Evolutionary conservation across 768 basidiomycete genomes (phyloP).

Genomic region (Calocera viscosa): DNA sequence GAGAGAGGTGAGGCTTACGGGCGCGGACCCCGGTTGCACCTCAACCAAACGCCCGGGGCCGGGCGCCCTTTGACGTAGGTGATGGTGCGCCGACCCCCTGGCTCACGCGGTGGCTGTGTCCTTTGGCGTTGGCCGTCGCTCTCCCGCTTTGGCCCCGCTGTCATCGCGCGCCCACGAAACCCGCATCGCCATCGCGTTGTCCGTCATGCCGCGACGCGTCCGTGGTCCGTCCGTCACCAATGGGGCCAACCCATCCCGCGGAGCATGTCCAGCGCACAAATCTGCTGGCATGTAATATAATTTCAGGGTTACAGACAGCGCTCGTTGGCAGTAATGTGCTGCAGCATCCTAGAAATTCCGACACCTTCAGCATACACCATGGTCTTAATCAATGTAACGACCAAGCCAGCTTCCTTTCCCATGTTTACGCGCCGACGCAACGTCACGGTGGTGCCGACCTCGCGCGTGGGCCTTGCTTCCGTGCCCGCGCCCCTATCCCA

Average conservation of each 20-base stretch:
- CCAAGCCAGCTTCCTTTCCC: background rate
- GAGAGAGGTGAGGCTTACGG: background rate
- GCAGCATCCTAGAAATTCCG: background rate
- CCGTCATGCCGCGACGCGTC: conserved; percentile 2
- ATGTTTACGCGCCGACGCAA: background rate
- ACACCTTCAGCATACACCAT: background rate
- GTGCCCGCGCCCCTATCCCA: background rate
- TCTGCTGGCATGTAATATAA: background rate
- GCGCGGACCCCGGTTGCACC: background rate
- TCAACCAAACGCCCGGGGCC: background rate
- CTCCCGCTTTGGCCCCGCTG: background rate
- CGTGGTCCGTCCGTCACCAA: background rate
- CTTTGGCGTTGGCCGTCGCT: background rate
- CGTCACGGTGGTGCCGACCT: background rate
- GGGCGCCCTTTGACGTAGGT: background rate
- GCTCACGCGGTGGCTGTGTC: background rate
- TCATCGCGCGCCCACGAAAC: background rate
- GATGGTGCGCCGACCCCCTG: background rate
- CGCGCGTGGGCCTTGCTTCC: background rate
- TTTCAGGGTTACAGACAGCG: background rate
- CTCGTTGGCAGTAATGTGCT: background rate
- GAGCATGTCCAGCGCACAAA: background rate
- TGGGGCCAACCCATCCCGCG: background rate
- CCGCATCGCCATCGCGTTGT: conserved; percentile 3
- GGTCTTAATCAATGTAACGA: conserved; percentile 4